A percentile compares a stretch with the other conserved stretches of the same genome.
phyloP scores from a whole-genome alignment of 768 basidiomycete genomes.

The Tricholoma furcatifolium region DNA sequence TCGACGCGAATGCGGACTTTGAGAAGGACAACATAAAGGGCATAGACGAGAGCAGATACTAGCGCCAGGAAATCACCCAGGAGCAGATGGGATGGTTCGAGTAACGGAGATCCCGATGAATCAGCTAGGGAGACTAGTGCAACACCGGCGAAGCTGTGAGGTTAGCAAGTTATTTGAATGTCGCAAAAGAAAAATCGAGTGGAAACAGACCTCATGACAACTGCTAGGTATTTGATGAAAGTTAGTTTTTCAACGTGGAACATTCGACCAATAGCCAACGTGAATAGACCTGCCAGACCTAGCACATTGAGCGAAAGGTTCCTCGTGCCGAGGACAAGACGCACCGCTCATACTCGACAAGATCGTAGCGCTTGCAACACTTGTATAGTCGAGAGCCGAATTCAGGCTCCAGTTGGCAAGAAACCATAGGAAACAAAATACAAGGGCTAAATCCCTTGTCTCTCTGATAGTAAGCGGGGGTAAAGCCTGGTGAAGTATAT shows the following conservation, averaged over 20 bases:
- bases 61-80: conserved; percentile 84
- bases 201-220: conserved; percentile 65
- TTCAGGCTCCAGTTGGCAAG: conserved; percentile 92
- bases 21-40: conserved; percentile 75
- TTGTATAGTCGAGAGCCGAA: conserved; percentile 80
- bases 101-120: conserved; percentile 30
- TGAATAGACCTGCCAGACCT: conserved; percentile 80
- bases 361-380: conserved; percentile 92
- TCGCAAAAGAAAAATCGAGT: neutral
- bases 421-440: conserved; percentile 92
- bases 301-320: neutral
- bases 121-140: conserved; percentile 89
- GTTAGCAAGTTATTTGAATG: neutral
- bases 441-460: conserved; percentile 74
- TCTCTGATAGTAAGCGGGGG: conserved; percentile 57
- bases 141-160: conserved; percentile 74
- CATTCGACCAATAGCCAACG: conserved; percentile 77
- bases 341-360: conserved; percentile 86
- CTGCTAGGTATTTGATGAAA: conserved; percentile 70
- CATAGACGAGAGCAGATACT: conserved; percentile 75
- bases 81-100: conserved; percentile 31
- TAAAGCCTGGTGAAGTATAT: conserved; percentile 3
- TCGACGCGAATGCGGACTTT: conserved; percentile 77
- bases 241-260: conserved; percentile 82
- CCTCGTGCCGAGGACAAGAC: conserved; percentile 19